Evolutionary conservation across 139 green algal species (phyloP), one percentile per base, ranked within the genome.

Genomic region (Volvox reticuliferus): DNA sequence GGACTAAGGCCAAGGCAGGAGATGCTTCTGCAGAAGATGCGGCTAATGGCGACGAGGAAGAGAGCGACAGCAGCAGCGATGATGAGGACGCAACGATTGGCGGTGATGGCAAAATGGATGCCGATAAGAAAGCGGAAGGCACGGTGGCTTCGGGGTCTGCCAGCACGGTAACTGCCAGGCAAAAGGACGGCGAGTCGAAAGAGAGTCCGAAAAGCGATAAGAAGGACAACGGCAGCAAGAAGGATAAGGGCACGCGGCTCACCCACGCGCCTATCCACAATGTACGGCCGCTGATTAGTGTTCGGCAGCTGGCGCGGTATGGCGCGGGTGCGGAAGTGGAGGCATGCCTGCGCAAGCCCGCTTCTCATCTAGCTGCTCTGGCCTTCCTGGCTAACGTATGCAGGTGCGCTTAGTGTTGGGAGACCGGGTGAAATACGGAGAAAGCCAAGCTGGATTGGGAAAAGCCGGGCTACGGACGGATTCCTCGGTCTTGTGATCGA

Each of bases 281-380:
- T n/a, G 62, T 89, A 19, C 84, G 84, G 36, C 84, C 84, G 84
- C 84, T 89, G 36, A 37, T 89, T 28, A 89, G 84, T 77, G 67
- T 89, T n/a, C 84, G 84, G 84, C 84, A 89, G 68, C 28, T 89
- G 84, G 84, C 84, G 26, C 68, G 84, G 36, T 89, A 81, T 65
- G 84, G 84, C 68, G 19, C 37, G 6, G 84, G 68, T 20, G 84
- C 84, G 24, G 84, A 89, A 69, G 20, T 89, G 67, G 84, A 89
- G 84, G 84, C 68, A 6, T 89, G 84, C 37, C 37, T 89, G 35
- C 84, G 84, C 36, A 89, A 89, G 84, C 84, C 84, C 14, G 67
- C 84, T 18, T 37, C 84, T 1, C 84, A 89, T 65, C 84, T 80
- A 33, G 24, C 67, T 6, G 33, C 35, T 1, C 84, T 89, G 67